These are phyloP conservation scores for Coleophoma cylindrospora DNA, from an alignment of 2,329 filamentous ascomycete species.

Conservation along the genomic window DNA sequence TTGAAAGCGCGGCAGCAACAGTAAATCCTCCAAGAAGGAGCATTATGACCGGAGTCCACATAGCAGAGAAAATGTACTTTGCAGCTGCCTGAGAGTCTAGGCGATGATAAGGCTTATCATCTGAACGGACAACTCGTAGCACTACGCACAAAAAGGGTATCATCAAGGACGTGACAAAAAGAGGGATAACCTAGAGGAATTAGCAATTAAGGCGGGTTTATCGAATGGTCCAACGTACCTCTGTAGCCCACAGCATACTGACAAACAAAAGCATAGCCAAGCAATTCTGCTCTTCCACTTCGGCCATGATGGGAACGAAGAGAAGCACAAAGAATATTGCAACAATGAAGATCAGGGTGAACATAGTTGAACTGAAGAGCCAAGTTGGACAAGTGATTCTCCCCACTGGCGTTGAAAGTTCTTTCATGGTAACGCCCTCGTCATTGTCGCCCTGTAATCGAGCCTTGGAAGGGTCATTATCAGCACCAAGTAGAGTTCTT, in stretches of 20 bases:
- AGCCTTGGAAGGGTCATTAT: conserved; percentile 61
- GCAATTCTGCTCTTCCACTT: conserved; percentile 91
- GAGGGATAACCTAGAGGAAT: conserved; percentile 71
- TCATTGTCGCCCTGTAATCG: conserved; percentile 82
- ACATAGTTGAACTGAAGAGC: conserved; percentile 78
- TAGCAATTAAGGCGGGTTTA: conserved; percentile 6
- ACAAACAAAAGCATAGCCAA: conserved; percentile 91
- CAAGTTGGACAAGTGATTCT: conserved; percentile 71
- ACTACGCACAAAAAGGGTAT: conserved; percentile 92
- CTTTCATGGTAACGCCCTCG: conserved; percentile 54
- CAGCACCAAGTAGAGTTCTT: conserved; percentile 73
- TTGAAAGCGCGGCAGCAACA: conserved; percentile 88
- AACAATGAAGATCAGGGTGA: conserved; percentile 67
- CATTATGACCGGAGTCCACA: conserved; percentile 99
- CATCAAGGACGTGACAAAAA: conserved; percentile 91
- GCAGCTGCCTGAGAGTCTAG: conserved; percentile 79
- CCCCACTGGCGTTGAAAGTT: conserved; percentile 75
- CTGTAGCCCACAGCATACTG: conserved; percentile 92
- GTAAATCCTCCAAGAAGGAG: conserved; percentile 93
- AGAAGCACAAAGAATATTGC: conserved; percentile 71
- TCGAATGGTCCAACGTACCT: conserved; percentile 49
- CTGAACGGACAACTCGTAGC: conserved; percentile 75
- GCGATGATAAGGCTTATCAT: conserved; percentile 63
- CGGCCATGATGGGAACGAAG: conserved; percentile 74
- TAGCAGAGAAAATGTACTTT: conserved; percentile 80